Conservation (phyloP, 148 eudicot genomes). For the Pharnaceum exiguum region DNA sequence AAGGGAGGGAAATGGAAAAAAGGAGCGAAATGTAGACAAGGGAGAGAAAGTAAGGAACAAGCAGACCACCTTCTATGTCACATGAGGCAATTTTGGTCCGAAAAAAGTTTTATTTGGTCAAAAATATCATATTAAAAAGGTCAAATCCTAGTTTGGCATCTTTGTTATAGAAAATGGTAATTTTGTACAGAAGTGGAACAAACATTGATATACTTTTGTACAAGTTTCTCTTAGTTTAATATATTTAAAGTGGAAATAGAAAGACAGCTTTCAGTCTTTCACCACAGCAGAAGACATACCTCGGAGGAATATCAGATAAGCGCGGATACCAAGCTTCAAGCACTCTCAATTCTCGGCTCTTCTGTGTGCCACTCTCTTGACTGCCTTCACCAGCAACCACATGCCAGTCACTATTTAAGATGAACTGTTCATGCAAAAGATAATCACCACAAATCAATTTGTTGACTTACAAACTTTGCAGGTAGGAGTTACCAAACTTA, state of each 20-base stretch:
- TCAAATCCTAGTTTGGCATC: background rate
- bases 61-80: too few relatives aligned
- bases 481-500: background rate
- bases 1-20: too few relatives aligned
- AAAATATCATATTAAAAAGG: too few relatives aligned
- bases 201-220: background rate
- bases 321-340: slow-evolving; percentile 40
- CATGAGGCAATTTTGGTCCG: too few relatives aligned
- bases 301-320: slow-evolving; percentile 38
- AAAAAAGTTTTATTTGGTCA: too few relatives aligned
- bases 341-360: slow-evolving; percentile 29
- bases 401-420: slow-evolving; percentile 32
- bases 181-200: too few relatives aligned
- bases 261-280: too few relatives aligned
- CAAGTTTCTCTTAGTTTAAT: too few relatives aligned
- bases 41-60: too few relatives aligned
- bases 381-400: slow-evolving; percentile 71
- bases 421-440: slow-evolving; percentile 32
- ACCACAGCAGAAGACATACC: slow-evolving; percentile 29
- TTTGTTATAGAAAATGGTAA: background rate
- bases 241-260: too few relatives aligned
- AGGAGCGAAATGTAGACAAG: too few relatives aligned
- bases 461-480: background rate
- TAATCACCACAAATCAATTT: slow-evolving; percentile 12
- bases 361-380: slow-evolving; percentile 38